These are phyloP conservation scores for Malassezia psittaci DNA, from an alignment of 1,284 basidiomycete species.

Conservation along the genomic window DNA sequence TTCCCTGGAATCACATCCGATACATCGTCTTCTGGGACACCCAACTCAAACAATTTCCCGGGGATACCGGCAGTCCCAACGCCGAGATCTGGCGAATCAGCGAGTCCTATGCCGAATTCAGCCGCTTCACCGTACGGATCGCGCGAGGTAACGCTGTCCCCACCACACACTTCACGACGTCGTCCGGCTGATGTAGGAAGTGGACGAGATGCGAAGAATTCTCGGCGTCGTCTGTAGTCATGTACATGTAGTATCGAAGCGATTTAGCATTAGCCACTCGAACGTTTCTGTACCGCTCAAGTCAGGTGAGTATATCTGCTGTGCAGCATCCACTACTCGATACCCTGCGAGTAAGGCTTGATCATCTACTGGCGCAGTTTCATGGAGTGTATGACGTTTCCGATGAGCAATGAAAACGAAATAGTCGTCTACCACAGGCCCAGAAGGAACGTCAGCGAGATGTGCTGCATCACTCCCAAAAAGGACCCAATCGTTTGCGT, in stretches of 20 bases:
- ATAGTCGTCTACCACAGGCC: constrained; percentile 14
- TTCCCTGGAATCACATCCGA: not conserved
- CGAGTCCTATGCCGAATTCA: no score
- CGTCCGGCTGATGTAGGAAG: not conserved
- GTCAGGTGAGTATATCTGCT: constrained; percentile 14
- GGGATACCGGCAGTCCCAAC: no score
- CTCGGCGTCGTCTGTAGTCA: constrained; percentile 4
- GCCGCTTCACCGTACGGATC: no score
- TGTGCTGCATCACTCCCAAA: constrained; percentile 4
- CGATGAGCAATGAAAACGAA: constrained; percentile 9
- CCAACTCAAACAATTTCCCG: no score
- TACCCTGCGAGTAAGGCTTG: constrained; percentile 20
- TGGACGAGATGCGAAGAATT: not conserved
- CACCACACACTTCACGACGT: no score
- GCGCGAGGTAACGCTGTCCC: no score
- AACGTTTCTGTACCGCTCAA: constrained; percentile 23
- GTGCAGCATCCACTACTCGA: constrained; percentile 5
- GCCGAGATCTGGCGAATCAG: no score
- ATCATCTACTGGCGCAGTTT: constrained; percentile 22
- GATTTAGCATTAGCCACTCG: constrained; percentile 29
- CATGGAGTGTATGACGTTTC: not conserved
- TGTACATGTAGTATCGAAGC: not conserved
- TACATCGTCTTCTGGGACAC: not conserved
- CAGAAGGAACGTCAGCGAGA: constrained; percentile 5
- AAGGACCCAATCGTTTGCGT: not conserved